phyloP scores from a whole-genome alignment of 257 asterid species.

The Phtheirospermum japonicum region DNA sequence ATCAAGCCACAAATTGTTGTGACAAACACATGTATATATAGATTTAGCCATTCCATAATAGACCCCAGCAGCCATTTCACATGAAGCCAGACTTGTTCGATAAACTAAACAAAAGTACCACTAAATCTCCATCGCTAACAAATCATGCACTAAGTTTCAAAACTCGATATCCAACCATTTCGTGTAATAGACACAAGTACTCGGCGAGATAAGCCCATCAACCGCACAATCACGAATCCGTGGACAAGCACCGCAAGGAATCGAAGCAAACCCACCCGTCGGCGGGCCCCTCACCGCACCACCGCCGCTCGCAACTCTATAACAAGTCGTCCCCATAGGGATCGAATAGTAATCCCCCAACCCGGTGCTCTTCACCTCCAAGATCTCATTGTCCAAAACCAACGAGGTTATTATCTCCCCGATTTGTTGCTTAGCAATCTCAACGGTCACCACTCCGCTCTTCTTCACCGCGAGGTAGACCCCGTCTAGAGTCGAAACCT shows the following conservation, averaged over 20 bases:
- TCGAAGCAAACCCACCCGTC: slow-evolving; percentile 55
- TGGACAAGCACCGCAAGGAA: slow-evolving; percentile 80
- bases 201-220: slow-evolving; percentile 66
- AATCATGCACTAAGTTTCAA: slow-evolving; percentile 21
- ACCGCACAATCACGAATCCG: slow-evolving; percentile 50
- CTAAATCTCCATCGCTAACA: too few species aligned
- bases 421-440: slow-evolving; percentile 39
- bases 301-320: slow-evolving; percentile 35
- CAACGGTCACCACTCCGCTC: slow-evolving; percentile 15
- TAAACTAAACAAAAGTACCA: too few species aligned
- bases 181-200: slow-evolving; percentile 52
- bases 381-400: slow-evolving; percentile 51
- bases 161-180: slow-evolving; percentile 60
- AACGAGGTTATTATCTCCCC: slow-evolving; percentile 44
- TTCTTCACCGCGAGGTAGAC: slow-evolving; percentile 34
- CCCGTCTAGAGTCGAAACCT: slow-evolving; percentile 47
- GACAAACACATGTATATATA: too few species aligned
- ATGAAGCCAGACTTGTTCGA: too few species aligned
- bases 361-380: slow-evolving; percentile 82
- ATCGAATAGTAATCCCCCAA: slow-evolving; percentile 53
- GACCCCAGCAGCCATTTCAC: too few species aligned
- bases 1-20: too few species aligned
- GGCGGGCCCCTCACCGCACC: slow-evolving; percentile 31
- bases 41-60: too few species aligned
- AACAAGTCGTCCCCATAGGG: slow-evolving; percentile 54